Evolutionary conservation across 257 asterid genomes (phyloP).

Genomic region (Jasminum sambac): DNA sequence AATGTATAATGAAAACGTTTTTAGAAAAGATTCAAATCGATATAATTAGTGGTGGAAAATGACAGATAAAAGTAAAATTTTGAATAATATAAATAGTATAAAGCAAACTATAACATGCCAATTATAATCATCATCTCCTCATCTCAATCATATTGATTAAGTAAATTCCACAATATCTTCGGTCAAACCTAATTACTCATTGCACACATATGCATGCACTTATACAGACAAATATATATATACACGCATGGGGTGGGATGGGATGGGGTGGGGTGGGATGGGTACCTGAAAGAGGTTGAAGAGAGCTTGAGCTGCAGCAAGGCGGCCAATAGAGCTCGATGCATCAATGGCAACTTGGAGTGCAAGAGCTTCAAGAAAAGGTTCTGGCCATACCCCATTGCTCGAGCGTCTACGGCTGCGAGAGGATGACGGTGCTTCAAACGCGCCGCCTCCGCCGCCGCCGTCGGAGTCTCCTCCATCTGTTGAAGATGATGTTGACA

Average conservation of each 20-base stretch:
- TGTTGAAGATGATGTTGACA: slow-evolving; percentile 33
- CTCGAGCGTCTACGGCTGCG: slow-evolving; percentile 28
- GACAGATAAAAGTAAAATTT: too few relatives aligned
- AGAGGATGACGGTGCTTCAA: slow-evolving; percentile 26
- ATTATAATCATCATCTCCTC: too few relatives aligned
- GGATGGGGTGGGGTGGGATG: background rate
- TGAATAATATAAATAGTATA: too few relatives aligned
- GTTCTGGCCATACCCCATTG: slow-evolving; percentile 44
- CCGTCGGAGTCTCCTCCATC: slow-evolving; percentile 26
- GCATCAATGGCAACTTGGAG: slow-evolving; percentile 37
- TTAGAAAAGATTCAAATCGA: too few relatives aligned
- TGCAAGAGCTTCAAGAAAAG: slow-evolving; percentile 42
- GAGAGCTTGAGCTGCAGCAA: slow-evolving; percentile 45
- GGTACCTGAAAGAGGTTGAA: slow-evolving; percentile 39
- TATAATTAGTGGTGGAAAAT: too few relatives aligned
- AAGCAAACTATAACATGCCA: too few relatives aligned
- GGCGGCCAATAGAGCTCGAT: slow-evolving; percentile 32
- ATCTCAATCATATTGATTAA: slow-evolving; percentile 3
- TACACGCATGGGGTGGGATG: background rate
- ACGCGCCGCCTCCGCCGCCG: slow-evolving; percentile 10
- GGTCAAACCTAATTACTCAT: background rate
- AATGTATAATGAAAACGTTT: too few relatives aligned
- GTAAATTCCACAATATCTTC: background rate
- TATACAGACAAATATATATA: background rate
- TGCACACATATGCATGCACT: background rate